Base-by-base conservation (phyloP, 1,284 basidiomycete species). In the Paramarasmius palmivorus region DNA sequence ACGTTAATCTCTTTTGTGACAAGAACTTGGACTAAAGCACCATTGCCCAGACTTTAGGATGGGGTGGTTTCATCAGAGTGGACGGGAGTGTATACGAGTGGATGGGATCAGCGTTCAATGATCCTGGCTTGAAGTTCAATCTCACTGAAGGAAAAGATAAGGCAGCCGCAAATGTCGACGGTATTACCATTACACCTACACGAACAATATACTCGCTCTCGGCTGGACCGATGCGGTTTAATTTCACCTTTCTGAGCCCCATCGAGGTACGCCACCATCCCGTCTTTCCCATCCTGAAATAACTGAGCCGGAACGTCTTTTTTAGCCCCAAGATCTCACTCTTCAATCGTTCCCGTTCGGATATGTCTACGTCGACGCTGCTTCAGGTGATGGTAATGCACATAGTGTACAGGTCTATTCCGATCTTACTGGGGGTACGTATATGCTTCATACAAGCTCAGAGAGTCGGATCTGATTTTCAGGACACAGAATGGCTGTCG, bases 331-430 rank as follows among this genome's bases (percentile, higher is more conserved):
- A n/a, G 55, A 57, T 32, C 17, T 53, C 19, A 36, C 35, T 23
- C 37, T 48, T 7, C 55, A 57, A 37, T 57, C 55, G 3, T 50
- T 57, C 34, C 52, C 55, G 6, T 57, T 57, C 44, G 41, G 35
- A 7, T 57, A 57, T 32, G 39, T 57, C 26, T 57, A 37, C 38
- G 39, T 57, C 8, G 55, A 57, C n/a, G 49, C 44, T 4, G 37
- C 42, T 12, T 53, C 55, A 1, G 41, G 15, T 1, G 55, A 57
- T 20, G 48, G 41, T 5, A 39, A 50, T 4, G 48, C 52, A 9
- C 55, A 57, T 49, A 32, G 40, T 8, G 38, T 57, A 5, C 55
- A 57, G 29, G 38, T 57, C 17, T 57, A 53, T 25, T 34, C 52
- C 10, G 55, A 57, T 32, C 40, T 57, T 14, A 53, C 41, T 36